Evolutionary conservation across 768 basidiomycete genomes (phyloP).

Genomic region (Boletus reticuloceps): DNA sequence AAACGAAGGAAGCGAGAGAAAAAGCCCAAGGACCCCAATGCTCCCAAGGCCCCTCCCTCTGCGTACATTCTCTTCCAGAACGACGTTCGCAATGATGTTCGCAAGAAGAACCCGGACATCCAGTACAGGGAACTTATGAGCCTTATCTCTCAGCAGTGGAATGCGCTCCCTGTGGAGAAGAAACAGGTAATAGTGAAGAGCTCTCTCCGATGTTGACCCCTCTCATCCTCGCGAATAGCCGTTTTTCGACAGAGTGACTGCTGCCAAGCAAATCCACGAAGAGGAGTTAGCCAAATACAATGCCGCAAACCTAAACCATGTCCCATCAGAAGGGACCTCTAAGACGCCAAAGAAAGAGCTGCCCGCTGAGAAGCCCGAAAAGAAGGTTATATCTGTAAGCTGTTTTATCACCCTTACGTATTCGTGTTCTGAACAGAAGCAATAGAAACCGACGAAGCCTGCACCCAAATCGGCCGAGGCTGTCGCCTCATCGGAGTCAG

Average conservation of each 20-base stretch:
- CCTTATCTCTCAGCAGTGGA: constrained; percentile 76
- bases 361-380: constrained; percentile 28
- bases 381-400: constrained; percentile 25
- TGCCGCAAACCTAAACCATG: constrained; percentile 47
- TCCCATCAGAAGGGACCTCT: constrained; percentile 44
- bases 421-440: constrained; percentile 11
- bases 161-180: constrained; percentile 57
- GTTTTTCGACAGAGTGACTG: constrained; percentile 41
- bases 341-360: constrained; percentile 25
- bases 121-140: constrained; percentile 69
- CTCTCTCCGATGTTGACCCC: neutral
- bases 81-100: constrained; percentile 73
- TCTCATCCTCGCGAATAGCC: constrained; percentile 20
- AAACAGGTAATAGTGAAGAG: constrained; percentile 62
- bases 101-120: constrained; percentile 59
- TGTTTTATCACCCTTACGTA: constrained; percentile 6
- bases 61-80: constrained; percentile 97
- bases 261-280: constrained; percentile 64
- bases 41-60: constrained; percentile 89
- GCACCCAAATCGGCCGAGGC: constrained; percentile 22
- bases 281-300: constrained; percentile 66
- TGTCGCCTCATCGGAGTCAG: constrained; percentile 33
- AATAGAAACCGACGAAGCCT: constrained; percentile 25
- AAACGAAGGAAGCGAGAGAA: constrained; percentile 42
- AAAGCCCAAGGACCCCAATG: constrained; percentile 83